A percentile compares a stretch with the other conserved stretches of the same genome.
Conservation (phyloP, 163 green algal genomes). For the Coccomyxa subellipsoidea region DNA sequence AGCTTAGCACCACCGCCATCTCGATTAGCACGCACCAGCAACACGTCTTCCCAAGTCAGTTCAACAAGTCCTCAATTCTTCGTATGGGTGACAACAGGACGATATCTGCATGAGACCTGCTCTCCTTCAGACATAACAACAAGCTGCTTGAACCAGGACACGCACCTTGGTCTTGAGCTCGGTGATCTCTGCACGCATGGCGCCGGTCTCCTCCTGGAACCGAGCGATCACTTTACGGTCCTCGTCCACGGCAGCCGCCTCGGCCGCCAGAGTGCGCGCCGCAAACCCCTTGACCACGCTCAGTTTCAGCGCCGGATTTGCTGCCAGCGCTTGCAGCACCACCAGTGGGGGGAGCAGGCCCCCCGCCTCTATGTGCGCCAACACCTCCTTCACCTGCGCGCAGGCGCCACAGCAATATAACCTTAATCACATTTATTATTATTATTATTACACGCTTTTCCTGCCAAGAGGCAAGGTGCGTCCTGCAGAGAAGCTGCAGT, state of each 20-base stretch:
- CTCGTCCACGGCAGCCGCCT: constrained; percentile 47
- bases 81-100: no score
- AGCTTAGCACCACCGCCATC: no score
- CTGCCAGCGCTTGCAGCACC: constrained; percentile 79
- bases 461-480: no score
- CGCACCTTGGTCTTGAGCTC: constrained; percentile 59
- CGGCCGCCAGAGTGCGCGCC: constrained; percentile 51
- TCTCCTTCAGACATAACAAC: no score
- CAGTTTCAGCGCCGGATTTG: constrained; percentile 60
- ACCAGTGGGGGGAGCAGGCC: constrained; percentile 81
- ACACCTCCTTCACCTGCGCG: constrained; percentile 61
- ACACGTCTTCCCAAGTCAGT: no score
- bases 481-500: no score
- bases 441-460: background rate
- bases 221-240: constrained; percentile 49
- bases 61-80: no score
- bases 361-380: constrained; percentile 75
- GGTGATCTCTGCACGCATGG: constrained; percentile 56
- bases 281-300: constrained; percentile 77
- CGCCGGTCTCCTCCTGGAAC: constrained; percentile 54
- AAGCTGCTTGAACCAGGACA: no score
- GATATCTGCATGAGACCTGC: no score
- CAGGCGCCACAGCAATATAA: background rate
- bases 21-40: no score
- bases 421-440: background rate